These are phyloP conservation scores for Cyberlindnera mississippiensis DNA, from an alignment of 805 yeast genomes.

Conservation along the genomic window DNA sequence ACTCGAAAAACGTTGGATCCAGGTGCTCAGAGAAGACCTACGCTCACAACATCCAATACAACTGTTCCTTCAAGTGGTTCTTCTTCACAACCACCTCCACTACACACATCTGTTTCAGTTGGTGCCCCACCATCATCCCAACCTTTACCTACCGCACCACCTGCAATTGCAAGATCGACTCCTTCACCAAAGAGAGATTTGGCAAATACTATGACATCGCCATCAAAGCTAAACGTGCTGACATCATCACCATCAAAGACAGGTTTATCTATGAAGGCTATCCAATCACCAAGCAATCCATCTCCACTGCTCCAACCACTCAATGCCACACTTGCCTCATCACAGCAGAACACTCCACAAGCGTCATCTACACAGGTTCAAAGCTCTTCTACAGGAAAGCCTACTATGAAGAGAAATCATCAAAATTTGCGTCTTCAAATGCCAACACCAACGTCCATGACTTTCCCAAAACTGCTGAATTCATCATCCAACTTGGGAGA, in stretches of 20 bases:
- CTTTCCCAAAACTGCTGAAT: constrained; percentile 24
- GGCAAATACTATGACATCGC: constrained; percentile 26
- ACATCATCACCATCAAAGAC: constrained; percentile 37
- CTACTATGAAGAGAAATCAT: constrained; percentile 32
- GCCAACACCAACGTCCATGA: constrained; percentile 60
- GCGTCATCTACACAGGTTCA: neutral
- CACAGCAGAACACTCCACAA: neutral
- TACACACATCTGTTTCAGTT: neutral
- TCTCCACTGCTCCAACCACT: constrained; percentile 33
- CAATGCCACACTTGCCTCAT: constrained; percentile 27
- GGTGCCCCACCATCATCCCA: neutral
- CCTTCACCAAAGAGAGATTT: constrained; percentile 43
- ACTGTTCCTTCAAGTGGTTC: too few relatives aligned
- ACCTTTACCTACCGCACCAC: constrained; percentile 11
- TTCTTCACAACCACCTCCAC: constrained; percentile 1
- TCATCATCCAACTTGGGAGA: constrained; percentile 33
- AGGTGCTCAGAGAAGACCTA: constrained; percentile 22
- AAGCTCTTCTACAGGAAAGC: neutral
- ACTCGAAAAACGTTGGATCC: constrained; percentile 23
- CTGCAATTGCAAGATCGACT: constrained; percentile 31
- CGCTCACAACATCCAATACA: constrained; percentile 11
- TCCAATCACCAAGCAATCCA: constrained; percentile 22
- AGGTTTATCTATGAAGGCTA: constrained; percentile 36
- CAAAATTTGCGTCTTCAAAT: constrained; percentile 64
- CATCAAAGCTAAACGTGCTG: constrained; percentile 24